Conservation (phyloP, 2,329 filamentous ascomycete species). For the Lojkania enalia region DNA sequence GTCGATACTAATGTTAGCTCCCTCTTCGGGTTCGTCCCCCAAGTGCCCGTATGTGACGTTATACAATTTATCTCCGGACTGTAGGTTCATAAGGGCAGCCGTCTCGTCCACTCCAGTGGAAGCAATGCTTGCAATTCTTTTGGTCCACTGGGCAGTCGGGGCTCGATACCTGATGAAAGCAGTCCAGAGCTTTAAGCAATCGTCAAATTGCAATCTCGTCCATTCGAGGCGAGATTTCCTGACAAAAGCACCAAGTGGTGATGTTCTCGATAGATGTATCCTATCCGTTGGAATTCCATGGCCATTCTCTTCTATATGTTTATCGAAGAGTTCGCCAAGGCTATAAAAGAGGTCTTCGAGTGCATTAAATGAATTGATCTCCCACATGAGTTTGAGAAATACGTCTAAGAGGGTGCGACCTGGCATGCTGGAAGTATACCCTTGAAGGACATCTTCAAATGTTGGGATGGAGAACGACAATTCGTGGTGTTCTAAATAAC, state of each 20-base stretch:
- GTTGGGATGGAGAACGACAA: slow-evolving; percentile 41
- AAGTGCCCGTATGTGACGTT: slow-evolving; percentile 57
- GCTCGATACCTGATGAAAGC: slow-evolving; percentile 80
- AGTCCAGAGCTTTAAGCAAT: slow-evolving; percentile 78
- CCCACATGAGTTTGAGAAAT: slow-evolving; percentile 81
- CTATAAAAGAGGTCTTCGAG: slow-evolving; percentile 75
- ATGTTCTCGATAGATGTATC: slow-evolving; percentile 70
- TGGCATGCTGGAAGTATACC: slow-evolving; percentile 60
- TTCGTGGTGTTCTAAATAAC: slow-evolving; percentile 37
- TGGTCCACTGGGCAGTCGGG: slow-evolving; percentile 68
- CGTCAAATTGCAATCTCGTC: slow-evolving; percentile 75
- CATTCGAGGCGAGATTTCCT: slow-evolving; percentile 79
- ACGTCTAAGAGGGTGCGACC: slow-evolving; percentile 86
- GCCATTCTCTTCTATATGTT: slow-evolving; percentile 35
- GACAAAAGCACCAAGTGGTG: slow-evolving; percentile 80
- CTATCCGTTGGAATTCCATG: slow-evolving; percentile 33
- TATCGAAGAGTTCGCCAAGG: slow-evolving; percentile 52
- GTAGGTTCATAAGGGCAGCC: slow-evolving; percentile 62
- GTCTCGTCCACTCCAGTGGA: slow-evolving; percentile 60
- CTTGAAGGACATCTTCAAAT: slow-evolving; percentile 53
- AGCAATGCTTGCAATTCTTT: slow-evolving; percentile 38
- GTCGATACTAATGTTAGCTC: slow-evolving; percentile 66
- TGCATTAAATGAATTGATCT: slow-evolving; percentile 77
- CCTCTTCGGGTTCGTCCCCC: slow-evolving; percentile 44
- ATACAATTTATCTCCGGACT: slow-evolving; percentile 52